A percentile compares a stretch with the other conserved stretches of the same genome.
These are phyloP conservation scores for Mrakia blollopis DNA, from an alignment of 768 basidiomycete genomes.

Conservation along the genomic window DNA sequence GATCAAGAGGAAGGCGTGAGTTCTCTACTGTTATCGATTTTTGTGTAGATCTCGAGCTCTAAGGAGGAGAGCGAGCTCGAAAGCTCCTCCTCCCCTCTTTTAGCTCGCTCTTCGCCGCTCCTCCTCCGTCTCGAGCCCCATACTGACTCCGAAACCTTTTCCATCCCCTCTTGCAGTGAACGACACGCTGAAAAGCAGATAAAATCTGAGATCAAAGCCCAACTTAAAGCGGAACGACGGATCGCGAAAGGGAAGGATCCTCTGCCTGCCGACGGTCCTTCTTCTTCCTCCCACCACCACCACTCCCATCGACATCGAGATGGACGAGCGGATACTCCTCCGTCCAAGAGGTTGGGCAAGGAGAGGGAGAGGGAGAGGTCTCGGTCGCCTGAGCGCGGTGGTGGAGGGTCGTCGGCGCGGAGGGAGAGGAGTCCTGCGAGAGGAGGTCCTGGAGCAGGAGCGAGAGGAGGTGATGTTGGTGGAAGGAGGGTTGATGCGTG, in stretches of 20 bases:
- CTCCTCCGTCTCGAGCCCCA: neutral
- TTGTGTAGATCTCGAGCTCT: neutral
- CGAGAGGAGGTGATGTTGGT: too few species aligned
- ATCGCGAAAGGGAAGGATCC: slow-evolving; percentile 6
- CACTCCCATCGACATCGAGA: neutral
- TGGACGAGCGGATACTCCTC: neutral
- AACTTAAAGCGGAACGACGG: slow-evolving; percentile 18
- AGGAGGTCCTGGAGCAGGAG: neutral
- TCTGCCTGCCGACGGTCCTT: neutral
- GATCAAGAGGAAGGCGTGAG: slow-evolving; percentile 23
- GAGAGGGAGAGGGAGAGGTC: neutral
- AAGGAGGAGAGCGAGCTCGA: neutral
- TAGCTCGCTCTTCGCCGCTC: neutral
- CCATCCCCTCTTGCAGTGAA: neutral
- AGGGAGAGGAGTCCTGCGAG: slow-evolving; percentile 3
- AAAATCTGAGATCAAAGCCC: slow-evolving; percentile 31
- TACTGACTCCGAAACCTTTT: neutral
- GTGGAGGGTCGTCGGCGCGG: neutral
- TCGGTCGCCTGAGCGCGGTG: too few species aligned
- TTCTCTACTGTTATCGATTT: neutral
- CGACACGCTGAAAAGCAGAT: slow-evolving; percentile 23
- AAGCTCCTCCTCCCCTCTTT: neutral
- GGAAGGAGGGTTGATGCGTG: slow-evolving; percentile 8
- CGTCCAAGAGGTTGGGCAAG: neutral
- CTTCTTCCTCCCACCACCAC: neutral